A percentile compares a stretch with the other conserved stretches of the same genome.
Conservation (phyloP, 225 moss, liverwort and hornwort species). For the Antitrichia curtipendula region DNA sequence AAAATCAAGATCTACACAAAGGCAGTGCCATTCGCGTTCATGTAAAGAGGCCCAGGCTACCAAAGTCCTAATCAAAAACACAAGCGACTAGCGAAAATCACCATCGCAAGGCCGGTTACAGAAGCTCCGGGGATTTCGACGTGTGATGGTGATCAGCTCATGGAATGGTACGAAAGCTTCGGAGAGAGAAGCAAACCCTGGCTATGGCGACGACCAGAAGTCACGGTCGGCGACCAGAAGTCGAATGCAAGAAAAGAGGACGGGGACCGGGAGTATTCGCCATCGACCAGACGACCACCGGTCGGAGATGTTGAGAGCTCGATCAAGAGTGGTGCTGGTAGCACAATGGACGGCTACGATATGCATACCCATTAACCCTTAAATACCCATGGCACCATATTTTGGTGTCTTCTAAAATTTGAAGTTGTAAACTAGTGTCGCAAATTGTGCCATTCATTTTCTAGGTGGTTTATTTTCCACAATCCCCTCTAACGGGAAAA, state of each 20-base stretch:
- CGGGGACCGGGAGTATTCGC: not conserved
- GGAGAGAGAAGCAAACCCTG: not conserved
- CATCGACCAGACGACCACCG: not conserved
- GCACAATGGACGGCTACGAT: not conserved
- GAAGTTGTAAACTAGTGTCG: not conserved
- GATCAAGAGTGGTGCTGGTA: too few species aligned
- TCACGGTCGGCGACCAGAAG: not conserved
- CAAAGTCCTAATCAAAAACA: not conserved
- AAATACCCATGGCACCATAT: not conserved
- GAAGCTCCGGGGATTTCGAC: not conserved
- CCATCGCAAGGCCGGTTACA: not conserved
- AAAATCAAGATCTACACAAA: not conserved
- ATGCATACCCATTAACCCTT: not conserved
- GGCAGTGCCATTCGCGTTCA: not conserved
- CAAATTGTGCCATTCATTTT: not conserved
- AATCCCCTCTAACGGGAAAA: too few species aligned
- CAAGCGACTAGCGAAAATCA: not conserved
- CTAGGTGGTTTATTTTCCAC: fast-evolving
- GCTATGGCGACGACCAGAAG: not conserved
- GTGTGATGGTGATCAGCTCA: not conserved
- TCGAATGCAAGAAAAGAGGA: not conserved
- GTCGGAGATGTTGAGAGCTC: not conserved
- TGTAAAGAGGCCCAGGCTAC: not conserved
- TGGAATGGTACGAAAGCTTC: not conserved
- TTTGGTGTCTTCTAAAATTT: not conserved